phyloP scores from a whole-genome alignment of 345 rosid species.

The Brassica cretica region DNA sequence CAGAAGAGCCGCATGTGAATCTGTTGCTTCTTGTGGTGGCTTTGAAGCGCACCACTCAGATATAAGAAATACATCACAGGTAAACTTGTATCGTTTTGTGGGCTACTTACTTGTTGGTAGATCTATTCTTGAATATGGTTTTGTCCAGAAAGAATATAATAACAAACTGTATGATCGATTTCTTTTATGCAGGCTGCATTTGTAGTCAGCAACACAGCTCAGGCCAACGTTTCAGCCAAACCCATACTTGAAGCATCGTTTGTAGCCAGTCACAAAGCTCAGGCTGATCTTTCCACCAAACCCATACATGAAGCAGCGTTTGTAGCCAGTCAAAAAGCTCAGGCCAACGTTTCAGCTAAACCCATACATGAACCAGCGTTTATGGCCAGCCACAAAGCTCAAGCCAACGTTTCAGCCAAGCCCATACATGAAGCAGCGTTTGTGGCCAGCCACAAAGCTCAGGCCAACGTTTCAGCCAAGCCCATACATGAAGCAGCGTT shows the following conservation, averaged over 20 bases:
- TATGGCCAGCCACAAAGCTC: neutral
- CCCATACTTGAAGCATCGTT: neutral
- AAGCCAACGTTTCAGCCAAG: neutral
- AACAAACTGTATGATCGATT: neutral
- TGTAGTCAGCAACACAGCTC: neutral
- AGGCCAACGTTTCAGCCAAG: conserved; percentile 32
- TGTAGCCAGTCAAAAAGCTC: conserved; percentile 9
- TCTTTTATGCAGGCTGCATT: conserved; percentile 32
- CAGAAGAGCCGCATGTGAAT: conserved; percentile 43
- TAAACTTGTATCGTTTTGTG: neutral
- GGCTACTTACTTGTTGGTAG: neutral
- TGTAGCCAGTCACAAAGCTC: conserved; percentile 19
- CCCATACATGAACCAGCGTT: neutral
- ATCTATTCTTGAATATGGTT: neutral
- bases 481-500: conserved; percentile 42
- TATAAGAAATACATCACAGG: conserved; percentile 29
- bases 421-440: conserved; percentile 8
- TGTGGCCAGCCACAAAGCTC: conserved; percentile 30
- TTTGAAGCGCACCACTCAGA: neutral
- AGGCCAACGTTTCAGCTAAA: neutral
- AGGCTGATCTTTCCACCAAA: conserved; percentile 33
- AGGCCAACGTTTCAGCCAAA: too few relatives aligned
- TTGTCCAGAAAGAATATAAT: neutral
- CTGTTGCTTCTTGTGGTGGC: conserved; percentile 50
- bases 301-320: conserved; percentile 43